phyloP scores from a whole-genome alignment of 2,329 filamentous ascomycete genomes.

The Fusarium ramigenum region DNA sequence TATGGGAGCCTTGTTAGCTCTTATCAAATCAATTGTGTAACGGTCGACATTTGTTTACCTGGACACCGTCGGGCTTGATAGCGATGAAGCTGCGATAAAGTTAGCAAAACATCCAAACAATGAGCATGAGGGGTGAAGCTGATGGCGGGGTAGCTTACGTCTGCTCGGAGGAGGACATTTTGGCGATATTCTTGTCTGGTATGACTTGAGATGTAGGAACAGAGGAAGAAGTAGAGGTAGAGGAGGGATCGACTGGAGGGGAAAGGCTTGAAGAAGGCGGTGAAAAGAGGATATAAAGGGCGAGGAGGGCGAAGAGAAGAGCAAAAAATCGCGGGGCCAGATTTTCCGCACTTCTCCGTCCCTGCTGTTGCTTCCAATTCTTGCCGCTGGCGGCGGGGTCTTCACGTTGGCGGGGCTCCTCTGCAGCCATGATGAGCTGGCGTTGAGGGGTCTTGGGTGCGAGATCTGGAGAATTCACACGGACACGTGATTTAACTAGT shows the following conservation, averaged over 20 bases:
- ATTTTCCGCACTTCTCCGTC: slow-evolving; percentile 49
- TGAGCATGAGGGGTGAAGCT: slow-evolving; percentile 24
- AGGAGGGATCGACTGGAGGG: slow-evolving; percentile 44
- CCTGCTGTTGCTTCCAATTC: slow-evolving; percentile 35
- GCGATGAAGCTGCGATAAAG: slow-evolving; percentile 87
- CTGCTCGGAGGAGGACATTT: slow-evolving; percentile 80
- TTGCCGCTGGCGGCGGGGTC: slow-evolving; percentile 47
- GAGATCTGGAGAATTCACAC: slow-evolving; percentile 33
- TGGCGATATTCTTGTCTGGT: slow-evolving; percentile 51
- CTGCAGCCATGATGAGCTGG: slow-evolving; percentile 44
- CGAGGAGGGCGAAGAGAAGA: slow-evolving; percentile 51
- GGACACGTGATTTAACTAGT: slow-evolving; percentile 39
- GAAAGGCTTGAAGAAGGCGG: slow-evolving; percentile 43
- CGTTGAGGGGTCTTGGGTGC: slow-evolving; percentile 37
- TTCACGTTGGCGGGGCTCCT: slow-evolving; percentile 48
- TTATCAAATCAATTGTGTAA: background rate
- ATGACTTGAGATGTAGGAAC: slow-evolving; percentile 44
- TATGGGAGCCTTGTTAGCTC: slow-evolving; percentile 53
- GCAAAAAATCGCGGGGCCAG: slow-evolving; percentile 56
- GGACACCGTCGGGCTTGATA: slow-evolving; percentile 99
- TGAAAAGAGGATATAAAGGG: slow-evolving; percentile 50
- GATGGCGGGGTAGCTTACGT: slow-evolving; percentile 71
- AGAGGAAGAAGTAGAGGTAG: slow-evolving; percentile 35
- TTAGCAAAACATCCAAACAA: slow-evolving; percentile 39
- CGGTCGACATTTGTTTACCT: slow-evolving; percentile 67